These are phyloP conservation scores for Lentinula aciculospora DNA, from an alignment of 768 basidiomycete genomes.

Conservation along the genomic window DNA sequence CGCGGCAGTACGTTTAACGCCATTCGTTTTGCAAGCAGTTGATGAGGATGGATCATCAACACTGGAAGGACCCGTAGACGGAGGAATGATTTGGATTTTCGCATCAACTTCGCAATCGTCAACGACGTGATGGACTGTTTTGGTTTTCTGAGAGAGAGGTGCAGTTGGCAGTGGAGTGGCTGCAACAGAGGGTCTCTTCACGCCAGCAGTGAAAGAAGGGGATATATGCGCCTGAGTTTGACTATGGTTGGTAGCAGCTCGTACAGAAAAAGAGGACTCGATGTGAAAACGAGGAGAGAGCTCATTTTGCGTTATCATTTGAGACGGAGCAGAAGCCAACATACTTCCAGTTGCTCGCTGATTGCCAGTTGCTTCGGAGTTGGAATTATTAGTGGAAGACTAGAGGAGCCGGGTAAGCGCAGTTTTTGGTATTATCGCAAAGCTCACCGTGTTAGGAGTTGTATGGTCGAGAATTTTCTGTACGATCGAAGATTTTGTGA, in stretches of 20 bases:
- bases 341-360: not conserved
- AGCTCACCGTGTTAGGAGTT: not conserved
- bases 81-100: not conserved
- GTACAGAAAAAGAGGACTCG: too few species aligned
- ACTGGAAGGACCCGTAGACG: not conserved
- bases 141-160: not conserved
- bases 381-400: not conserved
- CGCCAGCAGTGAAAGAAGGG: not conserved
- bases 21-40: not conserved
- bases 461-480: constrained; percentile 30
- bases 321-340: not conserved
- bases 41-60: not conserved
- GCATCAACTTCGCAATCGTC: not conserved
- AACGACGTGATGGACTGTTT: not conserved
- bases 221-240: not conserved
- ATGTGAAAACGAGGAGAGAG: too few species aligned
- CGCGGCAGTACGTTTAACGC: not conserved
- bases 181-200: not conserved
- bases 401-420: not conserved
- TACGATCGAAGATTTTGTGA: constrained; percentile 52
- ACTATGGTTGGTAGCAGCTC: not conserved
- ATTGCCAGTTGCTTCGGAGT: not conserved
- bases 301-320: not conserved
- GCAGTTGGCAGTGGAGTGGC: not conserved
- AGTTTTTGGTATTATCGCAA: not conserved